These are phyloP conservation scores for Xylaria venustula DNA, from an alignment of 495 filamentous ascomycete genomes.

Conservation along the genomic window DNA sequence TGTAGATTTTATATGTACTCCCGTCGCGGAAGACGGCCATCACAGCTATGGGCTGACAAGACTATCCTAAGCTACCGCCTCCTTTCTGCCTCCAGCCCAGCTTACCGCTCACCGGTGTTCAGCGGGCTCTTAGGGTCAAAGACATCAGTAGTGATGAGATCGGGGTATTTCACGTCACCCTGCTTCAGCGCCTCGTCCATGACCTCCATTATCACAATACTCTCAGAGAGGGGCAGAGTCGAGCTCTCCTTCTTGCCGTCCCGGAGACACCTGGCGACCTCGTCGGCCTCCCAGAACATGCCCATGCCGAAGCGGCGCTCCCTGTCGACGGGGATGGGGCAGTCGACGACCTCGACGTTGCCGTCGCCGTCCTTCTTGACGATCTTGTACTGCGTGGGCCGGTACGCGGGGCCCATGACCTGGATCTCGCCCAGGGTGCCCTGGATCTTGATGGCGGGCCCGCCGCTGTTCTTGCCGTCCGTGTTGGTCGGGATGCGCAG, in stretches of 20 bases:
- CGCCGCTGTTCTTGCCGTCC: conserved; percentile 58
- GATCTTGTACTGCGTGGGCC: conserved; percentile 64
- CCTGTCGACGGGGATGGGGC: conserved; percentile 58
- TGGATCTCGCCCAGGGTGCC: conserved; percentile 86
- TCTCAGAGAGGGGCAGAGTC: conserved; percentile 73
- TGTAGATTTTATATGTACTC: no score
- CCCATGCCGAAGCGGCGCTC: conserved; percentile 63
- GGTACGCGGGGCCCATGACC: conserved; percentile 71
- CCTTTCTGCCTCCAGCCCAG: background rate
- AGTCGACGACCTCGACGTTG: conserved; percentile 57
- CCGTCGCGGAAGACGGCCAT: no score
- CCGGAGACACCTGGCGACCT: conserved; percentile 75
- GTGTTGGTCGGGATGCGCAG: conserved; percentile 68
- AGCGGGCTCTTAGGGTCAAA: conserved; percentile 58
- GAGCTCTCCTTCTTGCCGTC: conserved; percentile 82
- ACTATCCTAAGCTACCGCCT: background rate
- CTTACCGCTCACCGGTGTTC: conserved; percentile 42
- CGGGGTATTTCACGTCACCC: conserved; percentile 75
- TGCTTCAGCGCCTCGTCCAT: conserved; percentile 88
- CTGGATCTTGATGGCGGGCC: conserved; percentile 76
- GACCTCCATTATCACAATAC: conserved; percentile 85
- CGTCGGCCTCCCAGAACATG: conserved; percentile 96
- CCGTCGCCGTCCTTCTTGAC: conserved; percentile 46
- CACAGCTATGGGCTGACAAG: no score
- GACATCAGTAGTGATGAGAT: conserved; percentile 74